Base-by-base conservation (phyloP, 768 basidiomycete genomes). In the Lentinula aciculospora region DNA sequence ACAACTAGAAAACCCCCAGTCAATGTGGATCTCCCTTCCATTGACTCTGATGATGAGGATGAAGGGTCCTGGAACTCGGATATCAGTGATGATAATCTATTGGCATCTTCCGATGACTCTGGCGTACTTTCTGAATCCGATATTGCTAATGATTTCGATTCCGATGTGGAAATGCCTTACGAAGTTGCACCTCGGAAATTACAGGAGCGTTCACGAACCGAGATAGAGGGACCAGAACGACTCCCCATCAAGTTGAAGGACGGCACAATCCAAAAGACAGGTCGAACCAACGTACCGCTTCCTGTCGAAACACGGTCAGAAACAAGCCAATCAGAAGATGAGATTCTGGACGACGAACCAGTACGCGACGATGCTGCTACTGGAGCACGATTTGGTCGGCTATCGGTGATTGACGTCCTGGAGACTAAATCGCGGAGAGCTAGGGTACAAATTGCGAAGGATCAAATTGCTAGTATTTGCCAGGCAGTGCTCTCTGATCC, bases 401-500 rank as follows among this genome's bases (percentile, higher is more conserved):
- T 81, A 17, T 88, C 92, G 3, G 84, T 96, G 12, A 71, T 82
- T 29, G 86, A 88, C 61, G 77, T 95, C 45, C 74, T 96, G 37
- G 72, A 74, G 40, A 86, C 81, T 60, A 78, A 78, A 63, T 87
- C 89, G 23, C 81, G 86, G 60, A 81, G 79, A 62, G 77, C 75
- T 50, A 79, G 86, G 54, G 75, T 97, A 62, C 84, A 85, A 62
- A 76, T 77, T 40, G 95, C 95, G 13, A 93, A 96, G 65, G 94
- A 97, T 67, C 94, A 98, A 73, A 92, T 98, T 61, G 97, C 94
- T 1, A 78, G 81, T 28, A 84, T 98, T 31, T 97, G 94, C 68
- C 93, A 97, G 66, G 96, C 98, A 64, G 91, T 98, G 55, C 75
- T 97, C 48, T 82, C 89, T 23, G 96, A 98, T 61, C 96, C 96